These are phyloP conservation scores for Amyloporia xantha DNA, from an alignment of 768 basidiomycete genomes.

Conservation along the genomic window DNA sequence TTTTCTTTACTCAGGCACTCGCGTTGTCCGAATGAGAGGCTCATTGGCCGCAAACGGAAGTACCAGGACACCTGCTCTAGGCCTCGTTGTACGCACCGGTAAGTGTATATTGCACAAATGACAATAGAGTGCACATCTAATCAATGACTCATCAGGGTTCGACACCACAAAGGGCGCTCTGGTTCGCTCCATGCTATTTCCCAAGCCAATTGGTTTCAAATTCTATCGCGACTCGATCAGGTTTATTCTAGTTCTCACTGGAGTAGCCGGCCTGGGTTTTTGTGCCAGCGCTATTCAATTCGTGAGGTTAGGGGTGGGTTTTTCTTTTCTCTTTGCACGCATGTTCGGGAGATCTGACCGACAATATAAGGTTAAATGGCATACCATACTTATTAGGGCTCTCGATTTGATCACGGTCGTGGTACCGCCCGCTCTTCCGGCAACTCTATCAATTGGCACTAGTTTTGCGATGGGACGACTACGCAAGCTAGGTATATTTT, in stretches of 20 bases:
- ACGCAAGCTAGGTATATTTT: slow-evolving; percentile 84
- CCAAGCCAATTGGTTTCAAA: slow-evolving; percentile 97
- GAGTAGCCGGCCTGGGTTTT: slow-evolving; percentile 90
- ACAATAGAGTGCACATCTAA: neutral
- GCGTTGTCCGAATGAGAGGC: slow-evolving; percentile 80
- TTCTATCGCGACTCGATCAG: slow-evolving; percentile 90
- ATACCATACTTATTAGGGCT: slow-evolving; percentile 86
- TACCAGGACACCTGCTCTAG: slow-evolving; percentile 59
- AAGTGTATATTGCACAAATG: slow-evolving; percentile 10
- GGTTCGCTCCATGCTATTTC: slow-evolving; percentile 96
- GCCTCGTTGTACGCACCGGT: slow-evolving; percentile 85
- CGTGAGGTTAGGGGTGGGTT: slow-evolving; percentile 70
- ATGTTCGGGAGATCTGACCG: neutral
- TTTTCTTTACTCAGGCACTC: slow-evolving; percentile 87
- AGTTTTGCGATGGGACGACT: slow-evolving; percentile 90
- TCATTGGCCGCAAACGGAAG: slow-evolving; percentile 45
- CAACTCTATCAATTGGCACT: slow-evolving; percentile 94
- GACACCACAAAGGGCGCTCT: slow-evolving; percentile 97
- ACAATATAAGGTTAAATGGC: slow-evolving; percentile 58
- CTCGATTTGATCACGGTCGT: slow-evolving; percentile 95
- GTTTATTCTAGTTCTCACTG: slow-evolving; percentile 87
- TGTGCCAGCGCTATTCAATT: slow-evolving; percentile 90
- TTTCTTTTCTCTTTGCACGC: slow-evolving; percentile 2
- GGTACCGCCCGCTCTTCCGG: slow-evolving; percentile 94
- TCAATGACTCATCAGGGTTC: slow-evolving; percentile 55